A percentile compares a stretch with the other conserved stretches of the same genome.
phyloP scores from a whole-genome alignment of 352 stramenopile species.

The Aphanomyces euteiches region DNA sequence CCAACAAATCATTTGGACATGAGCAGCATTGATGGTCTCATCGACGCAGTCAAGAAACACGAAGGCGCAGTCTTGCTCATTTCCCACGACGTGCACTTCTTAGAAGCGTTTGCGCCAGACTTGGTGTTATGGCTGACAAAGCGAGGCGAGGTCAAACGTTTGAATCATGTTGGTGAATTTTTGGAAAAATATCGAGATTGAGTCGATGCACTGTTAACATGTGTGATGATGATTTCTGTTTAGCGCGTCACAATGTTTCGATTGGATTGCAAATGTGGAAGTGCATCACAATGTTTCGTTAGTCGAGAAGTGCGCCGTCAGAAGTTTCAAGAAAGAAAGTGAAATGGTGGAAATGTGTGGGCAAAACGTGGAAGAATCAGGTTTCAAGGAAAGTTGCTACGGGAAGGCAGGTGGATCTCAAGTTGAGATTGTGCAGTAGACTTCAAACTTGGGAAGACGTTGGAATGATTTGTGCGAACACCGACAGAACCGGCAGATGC shows the following conservation, averaged over 20 bases:
- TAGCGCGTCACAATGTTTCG: no score
- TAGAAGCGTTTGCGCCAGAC: conserved; percentile 29
- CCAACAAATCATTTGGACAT: conserved; percentile 74
- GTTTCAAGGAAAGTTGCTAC: no score
- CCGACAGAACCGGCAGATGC: no score
- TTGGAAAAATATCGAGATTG: conserved; percentile 22
- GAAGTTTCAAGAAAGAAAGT: no score
- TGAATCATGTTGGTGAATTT: conserved; percentile 23
- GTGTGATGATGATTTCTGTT: no score
- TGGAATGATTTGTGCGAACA: no score
- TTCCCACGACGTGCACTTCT: conserved; percentile 59
- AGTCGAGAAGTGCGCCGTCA: no score
- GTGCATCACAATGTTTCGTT: no score
- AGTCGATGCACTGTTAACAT: not conserved
- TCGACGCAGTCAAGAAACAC: conserved; percentile 51
- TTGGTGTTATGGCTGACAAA: conserved; percentile 26
- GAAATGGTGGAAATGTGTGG: not conserved
- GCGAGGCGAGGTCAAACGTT: conserved; percentile 25
- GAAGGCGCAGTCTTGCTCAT: conserved; percentile 59
- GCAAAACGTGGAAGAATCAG: not conserved
- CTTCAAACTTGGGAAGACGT: no score
- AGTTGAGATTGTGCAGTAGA: no score
- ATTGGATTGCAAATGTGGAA: no score
- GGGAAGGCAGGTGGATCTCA: no score
- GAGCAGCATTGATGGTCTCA: conserved; percentile 52